Evolutionary conservation across 2,329 filamentous ascomycete genomes (phyloP), one percentile per base, ranked within the genome.

Genomic region (Epichloe brachyelytri): DNA sequence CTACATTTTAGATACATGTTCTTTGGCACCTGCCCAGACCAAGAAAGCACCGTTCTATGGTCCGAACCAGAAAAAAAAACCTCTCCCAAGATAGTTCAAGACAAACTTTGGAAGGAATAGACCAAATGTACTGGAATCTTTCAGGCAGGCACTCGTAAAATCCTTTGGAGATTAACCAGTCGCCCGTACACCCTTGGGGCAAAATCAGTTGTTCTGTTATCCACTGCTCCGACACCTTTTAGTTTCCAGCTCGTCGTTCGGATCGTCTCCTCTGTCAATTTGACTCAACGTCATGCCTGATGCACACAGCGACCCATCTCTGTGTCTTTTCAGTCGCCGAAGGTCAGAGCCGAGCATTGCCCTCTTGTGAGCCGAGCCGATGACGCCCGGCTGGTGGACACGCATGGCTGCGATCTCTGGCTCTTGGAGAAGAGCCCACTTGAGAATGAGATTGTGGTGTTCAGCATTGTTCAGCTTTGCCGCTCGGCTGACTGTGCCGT

Each of bases 341-440:
- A 38, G 17, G 3, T 15, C 34, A 49, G 41, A 14, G 15, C n/a
- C 20, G 3, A 19, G 11, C 20, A 20, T 33, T 3, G 20, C 14
- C 26, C 14, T 43, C 26, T 33, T 20, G 10, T 10, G 19, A 2
- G 14, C 20, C 40, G 39, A 33, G 14, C 17, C 36, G 7, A 20
- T 36, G 30, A 19, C 26, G 26, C 12, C 4, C 10, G 36, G 14
- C 43, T 26, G 30, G 17, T 39, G 26, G 3, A 11, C 22, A 38
- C 20, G 30, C 34, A 34, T 43, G 10, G 51, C 51, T 19, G 51
- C 51, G 33, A 52, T 50, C 5, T 52, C 19, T 3, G 43, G 47
- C 38, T 52, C 51, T 11, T 52, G 47, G 7, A 46, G 37, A 2
- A 50, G 5, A 41, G 48, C 48, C 51, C 51, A 52, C 38, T 20